Evolutionary conservation across 371 early-diverging fungal species (phyloP).

Genomic region (Basidiobolus meristosporus): DNA sequence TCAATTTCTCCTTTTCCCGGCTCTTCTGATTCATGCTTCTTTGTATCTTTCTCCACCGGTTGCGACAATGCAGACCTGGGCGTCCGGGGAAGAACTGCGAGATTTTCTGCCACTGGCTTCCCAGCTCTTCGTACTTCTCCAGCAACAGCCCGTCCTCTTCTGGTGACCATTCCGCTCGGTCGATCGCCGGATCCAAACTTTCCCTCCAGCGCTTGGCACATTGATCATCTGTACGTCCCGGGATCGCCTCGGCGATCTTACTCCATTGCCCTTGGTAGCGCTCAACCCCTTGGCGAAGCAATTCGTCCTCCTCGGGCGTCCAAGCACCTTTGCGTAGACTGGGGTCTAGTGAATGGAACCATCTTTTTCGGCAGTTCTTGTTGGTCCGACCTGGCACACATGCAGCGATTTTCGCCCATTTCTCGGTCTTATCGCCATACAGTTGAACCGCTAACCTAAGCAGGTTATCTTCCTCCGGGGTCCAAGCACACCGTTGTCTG

Average conservation of each 20-base stretch:
- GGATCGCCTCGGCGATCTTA: conserved; percentile 52
- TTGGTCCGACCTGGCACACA: conserved; percentile 64
- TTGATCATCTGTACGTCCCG: conserved; percentile 67
- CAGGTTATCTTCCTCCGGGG: conserved; percentile 48
- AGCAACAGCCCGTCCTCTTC: conserved; percentile 48
- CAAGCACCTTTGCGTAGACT: conserved; percentile 55
- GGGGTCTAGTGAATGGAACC: conserved; percentile 69
- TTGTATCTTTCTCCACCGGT: conserved; percentile 61
- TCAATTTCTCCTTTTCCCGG: conserved; percentile 1
- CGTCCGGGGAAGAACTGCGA: conserved; percentile 55
- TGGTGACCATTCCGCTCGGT: conserved; percentile 53
- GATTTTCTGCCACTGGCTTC: conserved; percentile 70
- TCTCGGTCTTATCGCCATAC: conserved; percentile 62
- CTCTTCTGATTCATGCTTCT: conserved; percentile 32
- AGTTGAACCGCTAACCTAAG: conserved; percentile 44
- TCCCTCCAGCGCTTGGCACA: conserved; percentile 71
- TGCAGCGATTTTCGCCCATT: conserved; percentile 63
- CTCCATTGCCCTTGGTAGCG: conserved; percentile 57
- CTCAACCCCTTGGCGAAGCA: conserved; percentile 42
- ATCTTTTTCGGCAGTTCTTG: conserved; percentile 62
- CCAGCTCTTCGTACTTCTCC: conserved; percentile 40
- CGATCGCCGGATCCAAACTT: conserved; percentile 54
- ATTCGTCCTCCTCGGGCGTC: conserved; percentile 55
- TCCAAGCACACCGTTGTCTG: conserved; percentile 20
- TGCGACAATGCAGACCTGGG: conserved; percentile 62